Base-by-base conservation (phyloP, 2,329 filamentous ascomycete species). In the Calonectria hawksworthii region DNA sequence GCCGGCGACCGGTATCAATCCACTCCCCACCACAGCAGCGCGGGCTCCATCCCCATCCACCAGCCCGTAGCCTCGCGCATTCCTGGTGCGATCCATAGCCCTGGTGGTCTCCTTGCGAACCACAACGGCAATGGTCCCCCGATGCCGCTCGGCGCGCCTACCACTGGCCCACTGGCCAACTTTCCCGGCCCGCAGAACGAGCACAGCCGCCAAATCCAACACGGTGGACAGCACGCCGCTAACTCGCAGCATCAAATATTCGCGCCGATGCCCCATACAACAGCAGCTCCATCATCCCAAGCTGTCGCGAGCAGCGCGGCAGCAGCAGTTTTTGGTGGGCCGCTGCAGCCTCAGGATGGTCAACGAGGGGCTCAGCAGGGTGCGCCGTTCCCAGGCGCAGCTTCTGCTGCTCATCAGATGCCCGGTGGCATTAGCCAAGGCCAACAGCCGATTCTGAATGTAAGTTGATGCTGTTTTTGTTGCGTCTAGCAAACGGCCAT, bases 31-130 rank as follows among this genome's bases (percentile, higher is more conserved):
- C 96, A 98, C 84, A 97, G 94, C 86, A 96, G 95, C 82, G 93
- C 95, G 50, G 95, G 94, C 72, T 95, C 96, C 3, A 95, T 98
- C 70, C 95, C 96, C 70, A 93, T 99, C 80, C 96, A 99, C 85
- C 96, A 99, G 85, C 96, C 96, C 7, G 96, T 98, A 74, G 96
- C 96, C 76, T 92, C 96, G 83, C 89, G 96, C 85, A 89, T 95
- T 76, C 87, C 94, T 72, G 94, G 93, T 77, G 94, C 95, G 68
- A 98, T 98, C 72, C 96, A 98, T 83, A 98, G 96, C 59, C 96
- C 96, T 1, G 96, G 97, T 78, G 96, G 96, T 11, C 90, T 99
- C 44, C 91, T 99, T 50, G 92, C 93, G 11, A 95, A 93, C 78
- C 92, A 95, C 79, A 92, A 93, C 68, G 89, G 90, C 41, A 90